A percentile compares a stretch with the other conserved stretches of the same genome.
phyloP scores from a whole-genome alignment of 306 rosid genomes.

The Acacia confusa region DNA sequence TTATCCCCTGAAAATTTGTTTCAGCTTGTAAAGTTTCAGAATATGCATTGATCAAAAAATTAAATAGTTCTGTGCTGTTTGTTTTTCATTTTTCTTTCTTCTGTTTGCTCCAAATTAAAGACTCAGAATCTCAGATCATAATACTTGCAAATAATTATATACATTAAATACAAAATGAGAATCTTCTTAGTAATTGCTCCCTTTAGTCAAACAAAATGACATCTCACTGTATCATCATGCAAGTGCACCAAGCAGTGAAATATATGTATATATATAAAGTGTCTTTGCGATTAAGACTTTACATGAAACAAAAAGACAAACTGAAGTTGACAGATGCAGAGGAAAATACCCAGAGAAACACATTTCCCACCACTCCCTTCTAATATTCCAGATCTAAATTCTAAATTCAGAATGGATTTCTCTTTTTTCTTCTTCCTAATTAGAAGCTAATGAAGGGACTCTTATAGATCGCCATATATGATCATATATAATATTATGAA shows the following conservation, averaged over 20 bases:
- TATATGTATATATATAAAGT: background rate
- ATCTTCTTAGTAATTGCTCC: background rate
- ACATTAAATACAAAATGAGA: background rate
- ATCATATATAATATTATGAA: background rate
- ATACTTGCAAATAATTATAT: background rate
- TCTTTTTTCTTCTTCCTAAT: background rate
- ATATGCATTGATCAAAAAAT: background rate
- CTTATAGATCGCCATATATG: background rate
- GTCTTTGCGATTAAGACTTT: background rate
- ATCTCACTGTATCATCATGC: background rate
- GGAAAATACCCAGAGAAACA: background rate
- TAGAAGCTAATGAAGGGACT: background rate
- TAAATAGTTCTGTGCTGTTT: background rate
- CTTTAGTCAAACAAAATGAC: background rate
- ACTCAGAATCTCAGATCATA: background rate
- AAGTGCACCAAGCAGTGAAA: constrained; percentile 25
- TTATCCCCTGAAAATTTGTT: background rate
- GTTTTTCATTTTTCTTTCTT: background rate
- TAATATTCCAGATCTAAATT: background rate
- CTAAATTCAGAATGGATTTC: background rate
- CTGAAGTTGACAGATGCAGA: background rate
- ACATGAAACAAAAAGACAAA: background rate
- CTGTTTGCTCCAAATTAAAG: background rate
- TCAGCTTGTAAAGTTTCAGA: background rate
- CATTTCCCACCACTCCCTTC: background rate